A percentile compares a stretch with the other conserved stretches of the same genome.
These are phyloP conservation scores for Iodosphaeria phyllophila DNA, from an alignment of 2,329 filamentous ascomycete species.

Conservation along the genomic window DNA sequence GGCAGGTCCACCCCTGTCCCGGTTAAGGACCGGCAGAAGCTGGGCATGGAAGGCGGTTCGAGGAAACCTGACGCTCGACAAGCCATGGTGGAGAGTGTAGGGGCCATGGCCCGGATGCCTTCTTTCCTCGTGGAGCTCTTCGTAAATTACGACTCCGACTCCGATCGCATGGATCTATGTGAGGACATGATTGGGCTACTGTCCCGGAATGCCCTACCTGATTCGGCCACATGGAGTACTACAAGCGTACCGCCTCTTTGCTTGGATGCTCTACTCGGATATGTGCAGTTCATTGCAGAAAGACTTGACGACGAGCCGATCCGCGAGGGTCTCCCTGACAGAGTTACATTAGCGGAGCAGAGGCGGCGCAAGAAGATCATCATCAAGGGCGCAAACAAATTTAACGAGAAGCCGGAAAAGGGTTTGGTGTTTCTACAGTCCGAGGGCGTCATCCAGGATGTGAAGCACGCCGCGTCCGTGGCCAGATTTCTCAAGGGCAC, in stretches of 20 bases:
- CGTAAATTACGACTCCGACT: conserved; percentile 94
- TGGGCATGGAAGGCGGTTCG: conserved; percentile 80
- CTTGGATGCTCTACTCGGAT: conserved; percentile 76
- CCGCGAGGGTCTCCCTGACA: conserved; percentile 47
- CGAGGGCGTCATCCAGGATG: conserved; percentile 67
- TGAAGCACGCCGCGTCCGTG: conserved; percentile 55
- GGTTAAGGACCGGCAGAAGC: conserved; percentile 77
- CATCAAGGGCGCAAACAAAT: conserved; percentile 71
- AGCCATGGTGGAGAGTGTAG: conserved; percentile 95
- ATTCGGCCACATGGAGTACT: conserved; percentile 97
- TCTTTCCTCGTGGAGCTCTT: conserved; percentile 92
- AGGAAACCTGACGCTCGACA: conserved; percentile 89
- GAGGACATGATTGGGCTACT: conserved; percentile 89
- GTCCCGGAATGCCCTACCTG: conserved; percentile 85
- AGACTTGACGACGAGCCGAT: conserved; percentile 54
- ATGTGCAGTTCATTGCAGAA: conserved; percentile 81
- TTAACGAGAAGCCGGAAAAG: conserved; percentile 86
- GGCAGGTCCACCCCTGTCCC: conserved; percentile 80
- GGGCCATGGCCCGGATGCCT: conserved; percentile 78
- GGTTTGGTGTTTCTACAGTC: conserved; percentile 74
- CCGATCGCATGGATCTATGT: conserved; percentile 77
- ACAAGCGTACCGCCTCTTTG: conserved; percentile 94
- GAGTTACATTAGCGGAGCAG: conserved; percentile 46
- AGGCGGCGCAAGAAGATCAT: conserved; percentile 72
- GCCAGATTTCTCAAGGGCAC: conserved; percentile 82